Evolutionary conservation across 2,329 filamentous ascomycete genomes (phyloP), one percentile per base, ranked within the genome.

Genomic region (Nigrospora oryzae): DNA sequence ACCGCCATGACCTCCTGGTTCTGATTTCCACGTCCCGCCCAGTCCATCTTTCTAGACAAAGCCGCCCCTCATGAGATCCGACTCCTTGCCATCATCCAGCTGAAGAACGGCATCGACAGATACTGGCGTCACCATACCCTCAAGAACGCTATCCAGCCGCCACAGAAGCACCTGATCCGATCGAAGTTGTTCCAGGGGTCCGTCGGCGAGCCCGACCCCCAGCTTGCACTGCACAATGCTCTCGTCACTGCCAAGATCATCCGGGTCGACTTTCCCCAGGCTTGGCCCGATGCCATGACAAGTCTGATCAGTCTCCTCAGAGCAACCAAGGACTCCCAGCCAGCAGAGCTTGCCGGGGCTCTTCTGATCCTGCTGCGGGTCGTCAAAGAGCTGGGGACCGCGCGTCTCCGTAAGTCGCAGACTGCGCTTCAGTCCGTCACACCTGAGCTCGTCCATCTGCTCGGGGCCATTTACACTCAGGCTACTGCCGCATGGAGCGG

Each of bases 31-130:
- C 10, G 23, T 7, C 23, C 30, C 36, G 32, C 31, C 31, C 58
- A 94, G 84, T 77, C 83, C 54, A 78, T 89, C 33, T 96, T 90
- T 61, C 75, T 95, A 51, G 86, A 95, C 67, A 81, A 81, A 49
- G 80, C 81, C 2, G 70, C 94, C 1, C 86, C 88, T 1, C 67
- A 79, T 46, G 83, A 94, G 56, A 78, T 91, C 43, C 86, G 93
- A 49, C 89, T 95, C 58, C 81, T 96, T 11, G 86, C 91, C 44
- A 81, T 97, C 46, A 95, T 97, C 53, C 87, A 95, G 61, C 75
- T 98, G 44, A 97, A 97, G 63, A 96, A 97, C 63, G 93, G 90
- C 45, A 90, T 97, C 64, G 91, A 97, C 62, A 89, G 85, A 61
- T 89, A 89, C 64, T 98, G 93, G 93, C 79, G 93, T 13, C 53